phyloP scores from a whole-genome alignment of 345 rosid species.

The Eucalyptus shirleyi region DNA sequence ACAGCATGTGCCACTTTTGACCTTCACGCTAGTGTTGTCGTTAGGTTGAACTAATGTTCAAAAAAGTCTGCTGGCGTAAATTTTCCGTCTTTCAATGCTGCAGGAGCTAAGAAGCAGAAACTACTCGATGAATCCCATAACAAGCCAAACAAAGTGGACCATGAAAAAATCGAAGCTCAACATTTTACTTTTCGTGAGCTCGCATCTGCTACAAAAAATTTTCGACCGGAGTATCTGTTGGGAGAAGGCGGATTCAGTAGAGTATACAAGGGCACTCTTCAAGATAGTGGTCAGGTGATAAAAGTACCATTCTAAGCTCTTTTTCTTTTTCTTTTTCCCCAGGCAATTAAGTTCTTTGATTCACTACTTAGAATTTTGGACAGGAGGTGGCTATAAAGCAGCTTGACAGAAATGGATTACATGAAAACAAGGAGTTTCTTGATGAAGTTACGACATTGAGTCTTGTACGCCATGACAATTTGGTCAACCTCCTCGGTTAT shows the following conservation, averaged over 20 bases:
- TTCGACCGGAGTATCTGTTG: constrained; percentile 54
- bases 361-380: background rate
- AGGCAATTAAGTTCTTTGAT: background rate
- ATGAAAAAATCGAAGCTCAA: constrained; percentile 2
- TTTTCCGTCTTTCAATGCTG: background rate
- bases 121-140: background rate
- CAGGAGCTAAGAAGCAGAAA: constrained; percentile 15
- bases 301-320: background rate
- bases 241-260: constrained; percentile 83
- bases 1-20: background rate
- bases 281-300: constrained; percentile 43
- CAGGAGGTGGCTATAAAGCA: constrained; percentile 67
- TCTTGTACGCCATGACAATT: constrained; percentile 38
- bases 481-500: constrained; percentile 52
- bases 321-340: background rate
- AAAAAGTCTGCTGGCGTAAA: background rate
- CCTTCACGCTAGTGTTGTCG: background rate
- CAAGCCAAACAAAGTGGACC: background rate
- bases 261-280: constrained; percentile 65
- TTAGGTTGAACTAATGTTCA: background rate
- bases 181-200: constrained; percentile 51
- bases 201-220: constrained; percentile 68
- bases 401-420: constrained; percentile 53
- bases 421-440: constrained; percentile 48
- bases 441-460: constrained; percentile 32